Conservation (phyloP, 768 basidiomycete genomes). For the Suillus lakei region DNA sequence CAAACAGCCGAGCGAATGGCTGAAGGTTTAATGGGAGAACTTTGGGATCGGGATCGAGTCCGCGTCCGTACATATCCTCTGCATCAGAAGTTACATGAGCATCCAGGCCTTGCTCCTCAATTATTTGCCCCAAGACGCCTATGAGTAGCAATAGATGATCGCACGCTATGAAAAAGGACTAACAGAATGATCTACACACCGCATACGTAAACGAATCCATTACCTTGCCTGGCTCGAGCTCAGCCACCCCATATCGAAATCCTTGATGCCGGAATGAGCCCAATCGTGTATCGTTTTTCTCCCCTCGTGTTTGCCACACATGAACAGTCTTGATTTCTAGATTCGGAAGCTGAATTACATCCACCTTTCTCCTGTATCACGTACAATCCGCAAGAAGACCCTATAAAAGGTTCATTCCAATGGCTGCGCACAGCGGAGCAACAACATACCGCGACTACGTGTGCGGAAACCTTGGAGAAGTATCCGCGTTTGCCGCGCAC, state of each 20-base stretch:
- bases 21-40: neutral
- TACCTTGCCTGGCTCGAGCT: conserved; percentile 2
- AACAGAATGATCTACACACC: neutral
- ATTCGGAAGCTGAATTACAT: neutral
- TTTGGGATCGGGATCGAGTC: neutral
- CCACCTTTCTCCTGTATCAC: neutral
- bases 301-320: neutral
- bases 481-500: neutral
- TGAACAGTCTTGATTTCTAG: neutral
- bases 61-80: neutral
- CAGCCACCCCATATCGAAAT: neutral
- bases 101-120: neutral
- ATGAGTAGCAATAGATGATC: neutral
- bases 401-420: neutral
- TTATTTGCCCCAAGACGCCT: neutral
- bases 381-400: neutral
- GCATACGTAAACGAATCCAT: neutral
- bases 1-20: conserved; percentile 1
- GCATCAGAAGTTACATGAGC: neutral
- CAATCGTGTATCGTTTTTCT: neutral
- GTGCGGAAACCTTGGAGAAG: neutral
- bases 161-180: neutral
- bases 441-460: neutral
- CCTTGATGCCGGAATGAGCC: neutral
- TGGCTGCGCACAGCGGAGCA: neutral